phyloP scores from a whole-genome alignment of 2,329 filamentous ascomycete genomes.

The Paraconiothyrium sp. region DNA sequence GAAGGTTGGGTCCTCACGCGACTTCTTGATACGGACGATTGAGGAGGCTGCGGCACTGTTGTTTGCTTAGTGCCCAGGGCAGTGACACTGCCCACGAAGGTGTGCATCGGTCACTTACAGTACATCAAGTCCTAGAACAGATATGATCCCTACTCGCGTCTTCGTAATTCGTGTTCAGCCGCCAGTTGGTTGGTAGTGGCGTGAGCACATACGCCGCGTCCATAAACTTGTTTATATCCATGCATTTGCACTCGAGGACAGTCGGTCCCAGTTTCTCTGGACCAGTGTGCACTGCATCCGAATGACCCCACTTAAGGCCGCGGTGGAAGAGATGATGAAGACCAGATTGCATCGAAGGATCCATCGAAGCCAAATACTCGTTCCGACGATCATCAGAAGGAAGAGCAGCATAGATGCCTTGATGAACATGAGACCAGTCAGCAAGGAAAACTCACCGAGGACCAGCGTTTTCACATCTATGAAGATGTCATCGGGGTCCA shows the following conservation, averaged over 20 bases:
- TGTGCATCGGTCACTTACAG: not conserved
- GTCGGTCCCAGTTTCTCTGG: constrained; percentile 8
- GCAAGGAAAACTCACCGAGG: constrained; percentile 2
- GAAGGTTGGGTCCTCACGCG: constrained; percentile 8
- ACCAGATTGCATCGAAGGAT: not conserved
- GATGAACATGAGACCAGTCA: not conserved
- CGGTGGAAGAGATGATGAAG: not conserved
- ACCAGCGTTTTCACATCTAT: not conserved
- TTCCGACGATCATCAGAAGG: not conserved
- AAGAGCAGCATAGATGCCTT: constrained; percentile 13
- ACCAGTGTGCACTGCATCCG: constrained; percentile 9
- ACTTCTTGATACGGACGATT: constrained; percentile 10
- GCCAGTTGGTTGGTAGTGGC: constrained; percentile 13
- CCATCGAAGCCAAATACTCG: not conserved
- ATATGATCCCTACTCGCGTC: not conserved
- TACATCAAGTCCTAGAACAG: not conserved
- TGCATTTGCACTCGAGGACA: not conserved
- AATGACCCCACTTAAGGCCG: not conserved
- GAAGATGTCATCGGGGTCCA: not conserved
- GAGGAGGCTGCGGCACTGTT: constrained; percentile 12
- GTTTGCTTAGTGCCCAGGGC: not conserved
- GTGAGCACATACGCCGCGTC: not conserved
- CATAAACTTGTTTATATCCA: not conserved
- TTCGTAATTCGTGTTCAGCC: not conserved
- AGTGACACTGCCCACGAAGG: not conserved